These are phyloP conservation scores for Penicillium robsamsonii DNA, from an alignment of 495 filamentous ascomycete species.

Conservation along the genomic window DNA sequence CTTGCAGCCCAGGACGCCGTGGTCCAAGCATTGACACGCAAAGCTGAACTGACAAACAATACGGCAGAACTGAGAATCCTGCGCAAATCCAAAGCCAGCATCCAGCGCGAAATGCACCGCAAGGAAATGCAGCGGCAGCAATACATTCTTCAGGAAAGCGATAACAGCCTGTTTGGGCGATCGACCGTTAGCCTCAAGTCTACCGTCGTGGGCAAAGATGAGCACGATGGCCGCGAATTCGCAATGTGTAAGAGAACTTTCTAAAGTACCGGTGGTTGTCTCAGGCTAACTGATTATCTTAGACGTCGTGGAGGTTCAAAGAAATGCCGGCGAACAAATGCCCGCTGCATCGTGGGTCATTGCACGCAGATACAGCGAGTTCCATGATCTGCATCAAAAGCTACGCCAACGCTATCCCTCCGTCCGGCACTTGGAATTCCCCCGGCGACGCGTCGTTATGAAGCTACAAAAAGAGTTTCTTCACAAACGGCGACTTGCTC, in stretches of 20 bases:
- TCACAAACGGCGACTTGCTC: slow-evolving; percentile 75
- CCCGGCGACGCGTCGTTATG: slow-evolving; percentile 86
- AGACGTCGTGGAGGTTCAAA: slow-evolving; percentile 85
- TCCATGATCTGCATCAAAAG: slow-evolving; percentile 90
- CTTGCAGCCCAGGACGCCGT: slow-evolving; percentile 85
- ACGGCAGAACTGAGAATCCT: slow-evolving; percentile 88
- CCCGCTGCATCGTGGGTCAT: slow-evolving; percentile 80
- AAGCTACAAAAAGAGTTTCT: slow-evolving; percentile 95
- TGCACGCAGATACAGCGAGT: slow-evolving; percentile 87
- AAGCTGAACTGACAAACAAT: slow-evolving; percentile 97
- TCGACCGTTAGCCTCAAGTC: slow-evolving; percentile 85
- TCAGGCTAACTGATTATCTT: slow-evolving; percentile 5
- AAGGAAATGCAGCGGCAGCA: slow-evolving; percentile 97
- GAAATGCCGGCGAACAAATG: slow-evolving; percentile 87
- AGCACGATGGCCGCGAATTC: slow-evolving; percentile 91
- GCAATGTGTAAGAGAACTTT: slow-evolving; percentile 65
- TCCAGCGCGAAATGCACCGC: slow-evolving; percentile 85
- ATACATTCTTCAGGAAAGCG: slow-evolving; percentile 95
- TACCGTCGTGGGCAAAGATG: slow-evolving; percentile 86
- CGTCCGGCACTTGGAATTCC: slow-evolving; percentile 88
- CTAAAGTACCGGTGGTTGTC: neutral
- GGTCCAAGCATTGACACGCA: slow-evolving; percentile 84
- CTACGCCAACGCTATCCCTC: slow-evolving; percentile 79
- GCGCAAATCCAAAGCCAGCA: slow-evolving; percentile 87
- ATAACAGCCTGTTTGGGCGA: slow-evolving; percentile 94